A percentile compares a stretch with the other conserved stretches of the same genome.
phyloP scores from a whole-genome alignment of 768 basidiomycete genomes.

The Fistulinella prunicolor region DNA sequence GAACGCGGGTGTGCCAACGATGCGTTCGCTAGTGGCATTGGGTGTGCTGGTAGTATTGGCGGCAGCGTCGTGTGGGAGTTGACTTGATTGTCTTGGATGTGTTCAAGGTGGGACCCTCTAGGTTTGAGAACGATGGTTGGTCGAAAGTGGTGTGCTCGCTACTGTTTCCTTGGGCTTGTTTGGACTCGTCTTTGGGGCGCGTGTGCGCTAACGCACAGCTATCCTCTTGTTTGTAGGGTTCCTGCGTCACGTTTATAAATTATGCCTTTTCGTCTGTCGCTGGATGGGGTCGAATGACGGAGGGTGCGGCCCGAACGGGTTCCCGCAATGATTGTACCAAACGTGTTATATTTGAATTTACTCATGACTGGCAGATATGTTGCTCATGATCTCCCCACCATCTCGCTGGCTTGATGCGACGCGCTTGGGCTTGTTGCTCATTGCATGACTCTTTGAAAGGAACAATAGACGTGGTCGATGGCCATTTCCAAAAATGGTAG shows the following conservation, averaged over 20 bases:
- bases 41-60: conserved; percentile 14
- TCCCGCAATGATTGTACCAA: too few relatives aligned
- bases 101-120: not conserved
- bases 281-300: too few relatives aligned
- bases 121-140: not conserved
- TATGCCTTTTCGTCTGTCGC: too few relatives aligned
- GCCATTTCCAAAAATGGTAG: conserved; percentile 14
- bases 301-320: too few relatives aligned
- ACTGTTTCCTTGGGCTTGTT: not conserved
- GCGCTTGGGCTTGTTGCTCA: too few relatives aligned
- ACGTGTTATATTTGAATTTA: too few relatives aligned
- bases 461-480: not conserved
- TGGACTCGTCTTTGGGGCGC: not conserved
- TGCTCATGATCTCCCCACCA: too few relatives aligned
- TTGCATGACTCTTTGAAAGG: too few relatives aligned
- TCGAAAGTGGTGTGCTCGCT: not conserved
- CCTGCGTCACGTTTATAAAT: too few relatives aligned
- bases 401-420: too few relatives aligned
- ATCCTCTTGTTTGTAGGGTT: conserved; percentile 5
- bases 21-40: conserved; percentile 5
- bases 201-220: not conserved
- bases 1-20: conserved; percentile 6
- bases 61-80: conserved; percentile 8
- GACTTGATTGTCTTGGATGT: not conserved
- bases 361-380: too few relatives aligned